A percentile compares a stretch with the other conserved stretches of the same genome.
phyloP scores from a whole-genome alignment of 495 filamentous ascomycete species.

The Tuber indicum region DNA sequence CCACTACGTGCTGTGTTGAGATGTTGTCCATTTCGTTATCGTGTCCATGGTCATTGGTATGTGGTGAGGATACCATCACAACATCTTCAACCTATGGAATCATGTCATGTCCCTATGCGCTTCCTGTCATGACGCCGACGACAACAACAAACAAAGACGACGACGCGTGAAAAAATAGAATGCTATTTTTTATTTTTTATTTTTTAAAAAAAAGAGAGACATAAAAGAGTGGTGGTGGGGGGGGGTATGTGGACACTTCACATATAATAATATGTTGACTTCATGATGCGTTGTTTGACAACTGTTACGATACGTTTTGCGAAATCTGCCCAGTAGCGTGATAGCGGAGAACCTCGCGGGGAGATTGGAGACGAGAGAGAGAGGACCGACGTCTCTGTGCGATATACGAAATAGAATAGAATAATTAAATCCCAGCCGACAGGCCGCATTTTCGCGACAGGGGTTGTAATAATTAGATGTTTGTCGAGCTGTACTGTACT shows the following conservation, averaged over 20 bases:
- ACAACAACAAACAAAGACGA: not conserved
- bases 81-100: not conserved
- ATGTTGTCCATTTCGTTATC: not conserved
- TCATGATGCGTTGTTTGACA: slow-evolving; percentile 1
- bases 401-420: no score
- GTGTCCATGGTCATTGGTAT: not conserved
- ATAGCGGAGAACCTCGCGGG: not conserved
- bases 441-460: no score
- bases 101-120: not conserved
- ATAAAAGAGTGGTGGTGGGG: not conserved
- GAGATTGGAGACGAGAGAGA: not conserved
- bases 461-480: not conserved
- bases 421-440: no score
- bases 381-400: no score
- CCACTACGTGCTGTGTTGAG: not conserved
- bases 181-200: not conserved
- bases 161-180: not conserved
- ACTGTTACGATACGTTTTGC: not conserved
- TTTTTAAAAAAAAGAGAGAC: not conserved
- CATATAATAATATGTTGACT: not conserved
- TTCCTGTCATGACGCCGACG: not conserved
- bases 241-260: not conserved
- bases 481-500: no score
- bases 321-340: not conserved
- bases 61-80: not conserved